A percentile compares a stretch with the other conserved stretches of the same genome.
These are phyloP conservation scores for Penicillium desertorum DNA, from an alignment of 495 filamentous ascomycete genomes.

Conservation along the genomic window DNA sequence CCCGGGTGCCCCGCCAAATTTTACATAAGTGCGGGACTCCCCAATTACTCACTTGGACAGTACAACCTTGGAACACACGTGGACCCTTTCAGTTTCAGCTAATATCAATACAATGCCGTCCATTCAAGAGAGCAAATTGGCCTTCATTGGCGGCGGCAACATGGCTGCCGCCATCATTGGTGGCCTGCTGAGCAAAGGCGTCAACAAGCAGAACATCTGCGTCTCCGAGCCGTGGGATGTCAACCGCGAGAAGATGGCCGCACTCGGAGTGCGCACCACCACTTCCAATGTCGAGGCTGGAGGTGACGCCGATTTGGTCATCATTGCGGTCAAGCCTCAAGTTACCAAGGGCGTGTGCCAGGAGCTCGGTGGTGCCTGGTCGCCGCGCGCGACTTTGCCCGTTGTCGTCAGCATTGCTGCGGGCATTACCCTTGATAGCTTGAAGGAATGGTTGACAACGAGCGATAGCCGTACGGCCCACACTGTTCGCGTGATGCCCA, in stretches of 20 bases:
- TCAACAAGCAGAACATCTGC: constrained; percentile 45
- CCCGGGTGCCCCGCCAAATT: constrained; percentile 9
- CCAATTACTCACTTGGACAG: background rate
- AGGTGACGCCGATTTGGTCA: constrained; percentile 89
- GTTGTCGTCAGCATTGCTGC: constrained; percentile 46
- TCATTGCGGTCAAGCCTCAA: constrained; percentile 70
- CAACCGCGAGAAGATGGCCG: constrained; percentile 81
- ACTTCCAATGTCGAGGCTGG: constrained; percentile 84
- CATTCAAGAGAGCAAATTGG: constrained; percentile 40
- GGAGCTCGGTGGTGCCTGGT: constrained; percentile 81
- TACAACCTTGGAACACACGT: background rate
- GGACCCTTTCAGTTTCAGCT: background rate
- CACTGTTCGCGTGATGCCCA: constrained; percentile 45
- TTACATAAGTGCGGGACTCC: constrained; percentile 13
- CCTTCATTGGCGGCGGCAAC: constrained; percentile 49
- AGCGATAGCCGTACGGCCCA: constrained; percentile 30
- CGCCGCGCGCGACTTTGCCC: constrained; percentile 64
- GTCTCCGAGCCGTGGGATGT: constrained; percentile 85
- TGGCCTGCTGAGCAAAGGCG: constrained; percentile 37
- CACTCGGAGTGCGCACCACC: constrained; percentile 77
- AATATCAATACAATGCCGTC: constrained; percentile 32
- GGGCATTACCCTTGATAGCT: constrained; percentile 39
- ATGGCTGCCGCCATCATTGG: constrained; percentile 48
- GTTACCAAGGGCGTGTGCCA: constrained; percentile 87
- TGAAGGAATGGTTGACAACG: constrained; percentile 35